Evolutionary conservation across 345 rosid species (phyloP).

Genomic region (Aquilaria yunnanensis): DNA sequence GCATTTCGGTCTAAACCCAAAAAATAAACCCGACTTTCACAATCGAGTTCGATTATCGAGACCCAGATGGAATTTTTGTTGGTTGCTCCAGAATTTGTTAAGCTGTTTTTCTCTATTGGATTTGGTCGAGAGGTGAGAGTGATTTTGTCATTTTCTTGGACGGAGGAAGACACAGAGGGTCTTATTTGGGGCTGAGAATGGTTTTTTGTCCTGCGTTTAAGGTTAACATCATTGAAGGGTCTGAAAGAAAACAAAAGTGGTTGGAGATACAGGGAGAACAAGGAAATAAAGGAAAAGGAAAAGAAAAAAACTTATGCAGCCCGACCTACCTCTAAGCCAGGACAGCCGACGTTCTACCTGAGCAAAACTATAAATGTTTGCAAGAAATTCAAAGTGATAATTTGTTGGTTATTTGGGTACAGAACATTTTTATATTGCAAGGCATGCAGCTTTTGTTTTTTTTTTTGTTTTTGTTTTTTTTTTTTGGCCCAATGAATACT

Average conservation of each 20-base stretch:
- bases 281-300: background rate
- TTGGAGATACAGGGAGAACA: background rate
- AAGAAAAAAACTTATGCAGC: background rate
- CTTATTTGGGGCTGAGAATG: background rate
- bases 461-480: too few relatives aligned
- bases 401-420: too few relatives aligned
- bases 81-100: slow-evolving; percentile 1
- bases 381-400: too few relatives aligned
- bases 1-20: too few relatives aligned
- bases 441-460: too few relatives aligned
- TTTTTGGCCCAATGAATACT: too few relatives aligned
- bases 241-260: background rate
- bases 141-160: too few relatives aligned
- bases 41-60: background rate
- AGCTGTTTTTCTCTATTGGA: slow-evolving; percentile 11
- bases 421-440: too few relatives aligned
- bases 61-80: background rate
- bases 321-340: too few relatives aligned
- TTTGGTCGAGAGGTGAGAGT: slow-evolving; percentile 20
- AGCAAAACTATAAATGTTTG: too few relatives aligned
- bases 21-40: too few relatives aligned
- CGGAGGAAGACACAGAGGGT: slow-evolving; percentile 5
- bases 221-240: slow-evolving; percentile 8
- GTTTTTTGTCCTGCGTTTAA: slow-evolving; percentile 10
- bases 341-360: too few relatives aligned